Base-by-base conservation (phyloP, 2,329 filamentous ascomycete species). In the Davidsoniella neocaledoniae region DNA sequence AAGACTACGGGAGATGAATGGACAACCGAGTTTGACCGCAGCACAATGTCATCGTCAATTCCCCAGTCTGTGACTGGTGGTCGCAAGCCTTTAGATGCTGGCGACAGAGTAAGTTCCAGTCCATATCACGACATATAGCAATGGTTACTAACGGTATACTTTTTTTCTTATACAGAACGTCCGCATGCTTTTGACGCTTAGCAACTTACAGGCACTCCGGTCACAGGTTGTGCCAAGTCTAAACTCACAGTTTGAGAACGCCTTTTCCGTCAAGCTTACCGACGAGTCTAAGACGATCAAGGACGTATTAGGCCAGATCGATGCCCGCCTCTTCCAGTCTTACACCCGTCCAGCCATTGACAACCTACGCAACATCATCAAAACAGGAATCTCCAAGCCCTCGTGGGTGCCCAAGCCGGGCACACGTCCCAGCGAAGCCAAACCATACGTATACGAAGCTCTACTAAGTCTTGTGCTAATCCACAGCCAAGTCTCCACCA, bases 211-310 rank as follows among this genome's bases (percentile, higher is more conserved):
- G 59, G 75, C 82, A 21, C 77, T 98, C 37, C 83, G 86, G 52
- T 73, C 79, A 21, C 80, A 91, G 54, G 76, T 90, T 29, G 84
- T 96, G 1, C 90, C 90, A 0, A 80, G 81, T 57, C 74, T 98
- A n/a, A 85, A 94, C 61, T 77, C 83, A 4, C 83, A 91, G 60
- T 98, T 96, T 59, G 91, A 98, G 62, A 87, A 85, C 46, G 78
- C 86, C 50, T 98, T 98, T 65, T 87, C 85, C 1, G 86, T 96
- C 55, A 93, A 93, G 60, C 74, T 98, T 53, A 93, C 87, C 1
- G 90, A 95, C 55, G 91, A 98, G 65, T 82, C 81, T 50, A 90
- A 90, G 63, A 91, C 85, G 0, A 90, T 98, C 60, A 81, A 82
- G 50, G 87, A 96, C 59, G 86, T 94, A 3, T 79, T 96, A 10